Base-by-base conservation (phyloP, 2,329 filamentous ascomycete genomes). In the Didymella sp. region DNA sequence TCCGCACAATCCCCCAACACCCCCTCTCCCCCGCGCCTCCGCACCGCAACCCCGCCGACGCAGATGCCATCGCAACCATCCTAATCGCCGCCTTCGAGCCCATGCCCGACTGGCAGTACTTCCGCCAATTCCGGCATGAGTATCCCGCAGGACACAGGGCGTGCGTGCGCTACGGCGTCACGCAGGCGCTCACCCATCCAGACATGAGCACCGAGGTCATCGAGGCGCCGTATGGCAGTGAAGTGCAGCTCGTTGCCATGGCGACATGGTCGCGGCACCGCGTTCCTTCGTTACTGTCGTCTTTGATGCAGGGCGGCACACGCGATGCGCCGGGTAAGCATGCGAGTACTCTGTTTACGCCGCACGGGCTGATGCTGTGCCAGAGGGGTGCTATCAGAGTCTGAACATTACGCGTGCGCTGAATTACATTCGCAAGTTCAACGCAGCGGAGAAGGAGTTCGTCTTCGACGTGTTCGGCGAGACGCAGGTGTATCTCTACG, bases 101-200 rank as follows among this genome's bases (percentile, higher is more conserved):
- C 8, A 30, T 44, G 9, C 48, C 28, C 6, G 28, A 27, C 12
- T 51, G 40, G 48, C 38, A 51, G 38, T 51, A 51, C 19, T 24
- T 51, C 4, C 24, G 19, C 13, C 21, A 42, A 24, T 44, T 43
- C 19, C 28, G 40, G 2, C 28, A 51, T 19, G 38, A 44, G 0
- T 44, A 27, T 21, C 30, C 30, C 1, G 27, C 22, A 24, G 30
- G 31, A n/a, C 40, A 51, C n/a, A n/a, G 22, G 24, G 31, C 27
- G n/a, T 44, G 48, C 25, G 40, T 33, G 22, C 40, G 38, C 17
- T 27, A n/a, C 5, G 28, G 21, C 7, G 42, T 43, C 15, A 21
- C n/a, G 8, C 40, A 19, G 8, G 13, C 22, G n/a, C 40, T 51
- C 7, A 27, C 21, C 19, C 28, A 28, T 2, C 7, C 38, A 15